phyloP scores from a whole-genome alignment of 257 asterid genomes.

The Solanum virginianum region DNA sequence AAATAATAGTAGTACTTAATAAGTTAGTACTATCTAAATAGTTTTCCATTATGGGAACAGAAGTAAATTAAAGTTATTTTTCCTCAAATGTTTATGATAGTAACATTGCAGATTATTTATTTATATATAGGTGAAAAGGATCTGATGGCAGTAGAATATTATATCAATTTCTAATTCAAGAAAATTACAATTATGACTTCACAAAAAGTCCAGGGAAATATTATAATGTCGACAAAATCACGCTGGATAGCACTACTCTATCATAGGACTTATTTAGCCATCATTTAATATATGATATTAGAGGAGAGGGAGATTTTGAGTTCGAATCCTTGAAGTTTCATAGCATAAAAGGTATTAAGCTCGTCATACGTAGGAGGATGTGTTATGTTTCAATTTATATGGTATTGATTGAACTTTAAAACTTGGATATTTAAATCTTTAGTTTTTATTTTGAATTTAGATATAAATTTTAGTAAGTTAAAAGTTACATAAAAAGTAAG shows the following conservation, averaged over 20 bases:
- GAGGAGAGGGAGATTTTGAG: not conserved
- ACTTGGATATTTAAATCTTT: too few relatives aligned
- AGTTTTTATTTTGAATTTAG: too few relatives aligned
- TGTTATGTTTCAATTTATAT: not conserved
- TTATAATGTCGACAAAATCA: not conserved
- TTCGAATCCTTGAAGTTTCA: not conserved
- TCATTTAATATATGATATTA: not conserved
- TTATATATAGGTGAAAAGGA: not conserved
- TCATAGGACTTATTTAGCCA: not conserved
- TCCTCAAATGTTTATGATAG: not conserved
- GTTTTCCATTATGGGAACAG: not conserved
- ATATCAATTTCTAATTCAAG: not conserved
- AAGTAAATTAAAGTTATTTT: not conserved
- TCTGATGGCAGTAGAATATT: too few relatives aligned
- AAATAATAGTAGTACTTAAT: not conserved
- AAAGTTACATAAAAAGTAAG: too few relatives aligned
- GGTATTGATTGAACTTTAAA: too few relatives aligned
- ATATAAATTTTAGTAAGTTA: too few relatives aligned
- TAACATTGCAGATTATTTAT: not conserved
- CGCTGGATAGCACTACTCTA: not conserved
- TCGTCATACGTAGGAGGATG: not conserved
- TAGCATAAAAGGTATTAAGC: not conserved
- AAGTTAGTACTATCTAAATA: not conserved
- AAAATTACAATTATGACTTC: not conserved
- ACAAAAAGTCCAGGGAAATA: not conserved